These are phyloP conservation scores for Yamadazyma ubonensis DNA, from an alignment of 805 yeast species.

Conservation along the genomic window DNA sequence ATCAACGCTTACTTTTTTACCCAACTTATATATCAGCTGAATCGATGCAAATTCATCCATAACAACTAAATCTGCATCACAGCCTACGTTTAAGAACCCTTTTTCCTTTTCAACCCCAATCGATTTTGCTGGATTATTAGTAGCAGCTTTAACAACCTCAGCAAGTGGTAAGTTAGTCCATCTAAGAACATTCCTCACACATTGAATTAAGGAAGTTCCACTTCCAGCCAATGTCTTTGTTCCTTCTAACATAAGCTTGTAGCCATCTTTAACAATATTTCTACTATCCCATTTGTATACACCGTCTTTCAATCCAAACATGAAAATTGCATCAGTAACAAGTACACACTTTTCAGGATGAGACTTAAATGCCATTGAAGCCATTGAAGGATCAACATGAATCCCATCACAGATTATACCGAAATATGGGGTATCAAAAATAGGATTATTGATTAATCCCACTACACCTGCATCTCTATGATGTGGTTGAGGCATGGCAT, in stretches of 20 bases:
- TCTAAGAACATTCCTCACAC: constrained; percentile 47
- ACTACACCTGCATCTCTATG: constrained; percentile 58
- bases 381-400: constrained; percentile 57
- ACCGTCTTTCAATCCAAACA: constrained; percentile 59
- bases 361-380: constrained; percentile 48
- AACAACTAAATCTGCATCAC: constrained; percentile 57
- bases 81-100: constrained; percentile 51
- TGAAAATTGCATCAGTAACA: constrained; percentile 60
- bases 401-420: constrained; percentile 60
- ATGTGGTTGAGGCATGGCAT: constrained; percentile 63
- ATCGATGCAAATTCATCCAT: constrained; percentile 45
- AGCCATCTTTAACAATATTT: constrained; percentile 48
- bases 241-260: constrained; percentile 47
- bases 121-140: constrained; percentile 54
- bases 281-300: constrained; percentile 51
- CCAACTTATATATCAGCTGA: constrained; percentile 51
- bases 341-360: constrained; percentile 53
- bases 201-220: constrained; percentile 53
- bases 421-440: constrained; percentile 41
- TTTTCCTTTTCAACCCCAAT: constrained; percentile 42
- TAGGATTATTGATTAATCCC: constrained; percentile 43
- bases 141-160: constrained; percentile 55
- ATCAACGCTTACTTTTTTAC: constrained; percentile 27
- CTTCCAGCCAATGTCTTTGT: constrained; percentile 62
- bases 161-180: constrained; percentile 52